Base-by-base conservation (phyloP, 2,329 filamentous ascomycete genomes). In the Pleurostoma richardsiae region DNA sequence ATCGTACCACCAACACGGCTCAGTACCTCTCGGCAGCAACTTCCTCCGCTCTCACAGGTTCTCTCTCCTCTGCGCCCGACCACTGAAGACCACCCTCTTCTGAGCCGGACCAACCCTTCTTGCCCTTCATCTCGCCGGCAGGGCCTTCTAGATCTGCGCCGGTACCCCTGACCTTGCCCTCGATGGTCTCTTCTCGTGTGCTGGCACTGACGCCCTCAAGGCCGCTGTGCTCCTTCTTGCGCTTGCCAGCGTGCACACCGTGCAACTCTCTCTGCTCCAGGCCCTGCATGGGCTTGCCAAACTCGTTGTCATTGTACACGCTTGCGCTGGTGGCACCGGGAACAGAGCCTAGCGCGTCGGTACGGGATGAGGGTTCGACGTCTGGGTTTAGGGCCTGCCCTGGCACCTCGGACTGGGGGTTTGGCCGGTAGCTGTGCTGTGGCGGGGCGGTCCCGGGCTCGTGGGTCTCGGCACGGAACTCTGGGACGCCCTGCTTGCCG, bases 381-480 rank as follows among this genome's bases (percentile, higher is more conserved):
- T 60, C 52, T 4, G 56, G 51, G 45, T 66, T 62, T 39, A 55
- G 50, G 10, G 65, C 63, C 46, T 70, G 66, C 5, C 64, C 64
- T 7, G 70, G 62, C 11, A 60, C 49, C 39, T 70, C 66, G 30
- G 52, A 50, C 11, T 57, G 49, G 1, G 68, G 56, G 42, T 70
- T 63, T 8, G 74, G 71, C 39, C 63, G 54, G 59, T 67, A 72
- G 7, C 63, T 67, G 45, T 61, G 43, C 44, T 69, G 60, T 10
- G 49, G 49, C 3, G 86, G 86, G 0, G 86, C 85, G 4, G 79
- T 78, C 49, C 86, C 86, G 0, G 83, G 66, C 0, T 82, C 74
- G 33, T 82, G 66, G 1, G 73, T 75, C 61, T 89, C 54, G 28
- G 79, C 76, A 56, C 76, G 70, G 70, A 86, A 90, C 58, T 86